Base-by-base conservation (phyloP, 2,329 filamentous ascomycete species). In the Hypomyces rosellus region DNA sequence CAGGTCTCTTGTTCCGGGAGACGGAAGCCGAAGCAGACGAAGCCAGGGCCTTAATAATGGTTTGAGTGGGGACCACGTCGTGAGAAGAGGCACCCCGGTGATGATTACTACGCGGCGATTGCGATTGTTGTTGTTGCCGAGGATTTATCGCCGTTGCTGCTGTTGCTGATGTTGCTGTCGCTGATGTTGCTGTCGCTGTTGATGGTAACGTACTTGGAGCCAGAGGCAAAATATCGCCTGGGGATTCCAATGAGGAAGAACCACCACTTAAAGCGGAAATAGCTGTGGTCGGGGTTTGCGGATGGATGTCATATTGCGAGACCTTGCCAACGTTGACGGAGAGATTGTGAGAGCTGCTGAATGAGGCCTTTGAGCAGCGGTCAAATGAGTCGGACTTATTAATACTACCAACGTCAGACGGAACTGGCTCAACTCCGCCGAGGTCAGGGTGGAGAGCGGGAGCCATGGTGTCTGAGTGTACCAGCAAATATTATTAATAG, bases 11-110 rank as follows among this genome's bases (percentile, higher is more conserved):
- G 59, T 75, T 78, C 62, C 77, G 77, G 25, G 52, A 51, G 34
- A 54, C 51, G 14, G 51, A 41, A n/a, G 41, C n/a, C 12, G 44
- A 20, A 6, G 34, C 46, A 18, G 49, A 48, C 13, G 87, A 90
- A 50, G 86, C 86, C 57, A 92, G 71, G 5, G 87, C 88, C 71
- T 93, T 91, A 73, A 91, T 82, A 62, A 90, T 83, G 50, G 88
- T 92, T 69, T 92, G 88, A 55, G 83, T 82, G 12, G 88, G 87
- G 57, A 91, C 74, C 2, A 57, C 46, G 60, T 88, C 85, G 63
- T 80, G 76, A 11, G 84, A 85, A 33, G 74, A 72, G 14, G 71
- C 68, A 65, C 70, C 75, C 64, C 74, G 77, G 46, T 69, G 73
- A 56, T 76, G 61, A 45, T 60, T 67, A 55, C 54, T 55, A 16